Base-by-base conservation (phyloP, 345 rosid species). In the Euclidium syriacum region DNA sequence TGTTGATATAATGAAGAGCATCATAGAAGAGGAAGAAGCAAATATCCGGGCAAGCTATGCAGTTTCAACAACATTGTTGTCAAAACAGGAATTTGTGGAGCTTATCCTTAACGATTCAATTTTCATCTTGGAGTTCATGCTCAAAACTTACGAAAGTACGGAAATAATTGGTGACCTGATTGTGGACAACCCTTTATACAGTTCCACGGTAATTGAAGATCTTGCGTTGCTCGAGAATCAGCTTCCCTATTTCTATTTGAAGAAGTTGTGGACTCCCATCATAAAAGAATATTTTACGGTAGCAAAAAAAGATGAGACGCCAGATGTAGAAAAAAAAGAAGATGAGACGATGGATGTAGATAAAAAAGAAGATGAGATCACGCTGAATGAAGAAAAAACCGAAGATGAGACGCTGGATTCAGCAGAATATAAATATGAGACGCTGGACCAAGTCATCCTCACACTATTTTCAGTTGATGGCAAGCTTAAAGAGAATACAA, bases 141-240 rank as follows among this genome's bases (percentile, higher is more conserved):
- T 16, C 41, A 33, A n/a, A n/a, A n/a, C n/a, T n/a, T n/a, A n/a
- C n/a, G n/a, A n/a, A n/a, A n/a, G n/a, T n/a, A n/a, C n/a, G n/a
- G n/a, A n/a, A n/a, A n/a, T n/a, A n/a, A n/a, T n/a, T n/a, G n/a
- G n/a, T 56, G 62, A 56, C 33, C 11, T 20, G 27, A 11, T n/a
- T 6, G 12, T 34, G 11, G 44, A 8, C 25, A 3, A 10, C 30
- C 6, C 5, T 5, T n/a, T n/a, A n/a, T n/a, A n/a, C n/a, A 11
- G 0, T 0, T 7, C 17, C 18, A 41, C 17, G 1, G 63, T 58
- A 18, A 29, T 1, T 10, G 6, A 4, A 40, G 62, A 57, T 26
- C 62, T 57, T 25, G 17, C 40, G 16, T 5, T 57, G 62, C 35
- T 57, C 7, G 50, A 57, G 32, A 57, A 57, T 0, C 62, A 57